These are phyloP conservation scores for Halenospora varia DNA, from an alignment of 495 filamentous ascomycete genomes.

Conservation along the genomic window DNA sequence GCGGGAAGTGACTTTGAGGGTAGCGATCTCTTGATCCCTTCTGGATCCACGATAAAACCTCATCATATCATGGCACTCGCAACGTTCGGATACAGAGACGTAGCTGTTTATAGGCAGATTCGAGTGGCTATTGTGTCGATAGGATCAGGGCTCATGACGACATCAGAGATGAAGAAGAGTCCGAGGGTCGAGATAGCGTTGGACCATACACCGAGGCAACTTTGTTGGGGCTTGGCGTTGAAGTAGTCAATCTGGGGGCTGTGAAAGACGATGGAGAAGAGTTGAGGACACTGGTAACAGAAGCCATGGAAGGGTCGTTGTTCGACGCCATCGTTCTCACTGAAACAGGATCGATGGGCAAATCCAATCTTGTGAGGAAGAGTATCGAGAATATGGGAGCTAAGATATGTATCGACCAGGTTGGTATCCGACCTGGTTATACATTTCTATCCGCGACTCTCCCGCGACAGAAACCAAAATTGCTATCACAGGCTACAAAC, in stretches of 20 bases:
- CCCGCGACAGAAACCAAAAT: neutral
- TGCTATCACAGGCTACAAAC: neutral
- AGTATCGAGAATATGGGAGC: neutral
- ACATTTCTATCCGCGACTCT: neutral
- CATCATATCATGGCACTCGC: neutral
- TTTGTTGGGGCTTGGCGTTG: neutral
- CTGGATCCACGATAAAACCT: neutral
- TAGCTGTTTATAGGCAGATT: neutral
- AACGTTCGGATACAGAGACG: neutral
- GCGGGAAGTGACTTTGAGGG: neutral
- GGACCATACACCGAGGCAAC: neutral
- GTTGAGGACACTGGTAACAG: neutral
- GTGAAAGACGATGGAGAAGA: neutral
- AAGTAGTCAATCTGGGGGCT: neutral
- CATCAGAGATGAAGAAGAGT: neutral
- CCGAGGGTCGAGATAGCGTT: neutral
- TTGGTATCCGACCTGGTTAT: neutral
- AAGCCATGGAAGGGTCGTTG: neutral
- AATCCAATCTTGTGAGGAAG: neutral
- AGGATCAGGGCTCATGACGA: too few species aligned
- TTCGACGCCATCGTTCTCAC: neutral
- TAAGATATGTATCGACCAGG: neutral
- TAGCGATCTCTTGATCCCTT: neutral
- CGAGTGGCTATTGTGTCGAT: neutral
- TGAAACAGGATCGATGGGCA: neutral